Base-by-base conservation (phyloP, 805 yeast species). In the Pichia manshurica region DNA sequence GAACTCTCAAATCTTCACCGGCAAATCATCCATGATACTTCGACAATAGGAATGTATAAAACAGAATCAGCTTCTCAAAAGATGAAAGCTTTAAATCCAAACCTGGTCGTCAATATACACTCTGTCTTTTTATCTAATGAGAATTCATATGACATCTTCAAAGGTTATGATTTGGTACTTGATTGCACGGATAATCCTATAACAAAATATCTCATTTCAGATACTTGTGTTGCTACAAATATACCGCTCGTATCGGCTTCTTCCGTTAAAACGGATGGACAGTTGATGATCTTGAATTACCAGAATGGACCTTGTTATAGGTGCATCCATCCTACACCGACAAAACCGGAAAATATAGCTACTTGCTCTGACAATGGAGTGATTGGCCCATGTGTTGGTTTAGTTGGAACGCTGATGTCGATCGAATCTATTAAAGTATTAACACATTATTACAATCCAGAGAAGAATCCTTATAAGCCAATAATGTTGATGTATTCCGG, bases 131-230 rank as follows among this genome's bases (percentile, higher is more conserved):
- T 87, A 21, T 58, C 71, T 2, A 67, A 75, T 34, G 58, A 55
- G 0, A 89, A 88, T 62, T 84, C 87, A 0, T 79, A 84, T 55
- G 73, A 65, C 0, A 75, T 88, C 1, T 71, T 89, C 42, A 56
- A 62, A n/a, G 55, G 67, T 4, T 89, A 85, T 64, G 96, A 91
- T 59, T 51, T 84, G 29, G 79, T 93, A 4, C 68, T 93, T 19
- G 99, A 93, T 64, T 95, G 99, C 60, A 91, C 99, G 0, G 99
- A 93, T 65, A 81, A 91, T 1, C 98, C 98, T 12, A 77, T 79
- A 38, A 81, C 95, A 0, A 70, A 99, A 53, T 93, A 93, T 61
- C 72, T 93, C 50, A 78, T 93, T 31, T 86, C 87, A 47, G 99
- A 93, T 63, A 84, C 82, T 1, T 81, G 89, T 12, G 95, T 87